Conservation (phyloP, 2,329 filamentous ascomycete genomes). For the Diplodia seriata region DNA sequence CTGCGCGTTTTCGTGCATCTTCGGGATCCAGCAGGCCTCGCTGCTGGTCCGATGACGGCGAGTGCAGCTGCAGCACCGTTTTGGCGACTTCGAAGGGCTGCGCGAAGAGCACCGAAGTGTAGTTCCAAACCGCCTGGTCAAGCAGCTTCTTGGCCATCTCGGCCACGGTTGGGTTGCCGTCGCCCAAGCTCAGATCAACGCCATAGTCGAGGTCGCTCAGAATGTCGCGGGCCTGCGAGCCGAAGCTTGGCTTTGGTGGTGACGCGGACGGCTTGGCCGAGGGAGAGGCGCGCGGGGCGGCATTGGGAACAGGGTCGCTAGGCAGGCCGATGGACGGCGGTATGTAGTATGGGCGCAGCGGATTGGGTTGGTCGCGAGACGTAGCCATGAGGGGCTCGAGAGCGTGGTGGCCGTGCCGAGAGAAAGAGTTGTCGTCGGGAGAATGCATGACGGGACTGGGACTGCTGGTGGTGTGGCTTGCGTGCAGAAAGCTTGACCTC, state of each 20-base stretch:
- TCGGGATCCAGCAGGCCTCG: constrained; percentile 34
- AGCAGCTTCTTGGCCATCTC: constrained; percentile 78
- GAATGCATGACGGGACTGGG: constrained; percentile 22
- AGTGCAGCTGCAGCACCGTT: constrained; percentile 81
- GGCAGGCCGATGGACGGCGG: constrained; percentile 70
- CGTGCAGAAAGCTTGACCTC: constrained; percentile 29
- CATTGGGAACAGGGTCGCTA: constrained; percentile 50
- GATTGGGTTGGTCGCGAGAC: constrained; percentile 62
- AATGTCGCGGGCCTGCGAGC: constrained; percentile 77
- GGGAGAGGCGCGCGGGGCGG: constrained; percentile 39
- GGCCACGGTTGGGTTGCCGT: constrained; percentile 71
- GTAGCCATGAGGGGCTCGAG: constrained; percentile 47
- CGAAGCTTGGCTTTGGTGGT: constrained; percentile 58
- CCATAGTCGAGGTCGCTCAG: constrained; percentile 92
- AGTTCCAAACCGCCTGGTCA: constrained; percentile 90
- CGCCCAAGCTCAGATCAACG: constrained; percentile 78
- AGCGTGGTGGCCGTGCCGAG: constrained; percentile 14
- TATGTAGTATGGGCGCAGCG: constrained; percentile 74
- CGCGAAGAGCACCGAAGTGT: constrained; percentile 84
- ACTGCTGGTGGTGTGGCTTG: constrained; percentile 19
- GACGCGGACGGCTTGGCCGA: constrained; percentile 44
- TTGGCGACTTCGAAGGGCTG: constrained; percentile 98
- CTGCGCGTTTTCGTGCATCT: constrained; percentile 40
- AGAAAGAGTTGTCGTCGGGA: constrained; percentile 12
- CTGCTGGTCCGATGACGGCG: constrained; percentile 45